Evolutionary conservation across 2,329 filamentous ascomycete genomes (phyloP).

Genomic region (Xylariaceae sp.): DNA sequence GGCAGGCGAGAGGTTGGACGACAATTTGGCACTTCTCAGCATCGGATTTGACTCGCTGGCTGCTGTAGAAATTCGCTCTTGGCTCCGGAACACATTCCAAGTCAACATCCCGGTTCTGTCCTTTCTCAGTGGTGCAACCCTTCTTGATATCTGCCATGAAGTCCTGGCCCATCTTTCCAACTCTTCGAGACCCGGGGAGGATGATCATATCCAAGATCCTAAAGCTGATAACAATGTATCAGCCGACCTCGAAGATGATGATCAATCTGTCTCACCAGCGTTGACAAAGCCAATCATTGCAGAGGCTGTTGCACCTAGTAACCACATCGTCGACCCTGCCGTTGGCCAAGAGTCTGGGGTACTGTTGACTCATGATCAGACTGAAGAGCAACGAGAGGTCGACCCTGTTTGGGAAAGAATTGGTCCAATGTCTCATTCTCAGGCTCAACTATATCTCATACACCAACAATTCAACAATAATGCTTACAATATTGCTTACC

Average conservation of each 20-base stretch:
- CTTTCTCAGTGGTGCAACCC: not conserved
- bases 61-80: conserved; percentile 15
- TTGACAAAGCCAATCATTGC: not conserved
- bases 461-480: conserved; percentile 8
- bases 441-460: conserved; percentile 9
- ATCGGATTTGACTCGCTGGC: conserved; percentile 16
- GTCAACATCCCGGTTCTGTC: conserved; percentile 12
- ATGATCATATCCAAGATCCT: no score
- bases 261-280: no score
- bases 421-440: conserved; percentile 5
- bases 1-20: no score
- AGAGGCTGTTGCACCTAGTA: not conserved
- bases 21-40: no score
- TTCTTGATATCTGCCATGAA: not conserved
- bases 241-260: no score
- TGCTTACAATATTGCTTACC: conserved; percentile 2
- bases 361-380: not conserved
- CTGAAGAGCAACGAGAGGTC: no score
- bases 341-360: not conserved
- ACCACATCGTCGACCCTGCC: not conserved
- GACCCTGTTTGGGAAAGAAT: conserved; percentile 2
- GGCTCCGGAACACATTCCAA: conserved; percentile 8
- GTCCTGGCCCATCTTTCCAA: no score
- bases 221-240: no score
- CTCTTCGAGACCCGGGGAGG: no score